Evolutionary conservation across 306 rosid species (phyloP), one percentile per base, ranked within the genome.

Genomic region (Crotalaria pallida): DNA sequence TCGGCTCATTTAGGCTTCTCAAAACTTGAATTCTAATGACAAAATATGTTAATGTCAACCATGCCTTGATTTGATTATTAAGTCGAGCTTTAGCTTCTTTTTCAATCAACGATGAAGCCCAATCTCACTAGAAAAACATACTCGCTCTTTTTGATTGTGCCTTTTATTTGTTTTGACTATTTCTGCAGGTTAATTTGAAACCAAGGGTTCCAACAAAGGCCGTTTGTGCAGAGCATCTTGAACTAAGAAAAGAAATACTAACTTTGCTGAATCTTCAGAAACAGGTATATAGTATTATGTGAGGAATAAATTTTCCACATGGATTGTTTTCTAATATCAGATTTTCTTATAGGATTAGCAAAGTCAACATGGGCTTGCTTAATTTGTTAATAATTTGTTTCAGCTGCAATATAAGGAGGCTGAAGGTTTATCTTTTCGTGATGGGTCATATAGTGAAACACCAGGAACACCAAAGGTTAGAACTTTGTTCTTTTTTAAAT

Each of bases 191-290:
- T 82, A 91, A 87, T 84, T 72, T 95, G 69, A 95, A 91, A 64
- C 99, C 99, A 44, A 87, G 92, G 80, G 97, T 91, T 83, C 97
- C 99, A 55, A 95, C 99, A 19, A 95, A 95, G 84, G 88, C 91
- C 22, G 97, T 95, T 64, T 95, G 99, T 76, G 88, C 91, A 2
- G 97, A 95, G 91, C 97, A 95, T 83, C 96, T 95, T 73, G 99
- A 89, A 84, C 79, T 95, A 75, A 86, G 99, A 81, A 89, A 74
- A 83, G 97, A 95, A 87, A 95, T 95, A 81, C 71, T 95, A 76
- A 91, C 99, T 15, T 83, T 88, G 56, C 78, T 95, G 80, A 95
- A 95, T 87, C 97, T 95, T 71, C 99, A 95, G 84, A 95, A 91
- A 79, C 96, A 95, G 99, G 99, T 91, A 79, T 43, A 21, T 18